phyloP scores from a whole-genome alignment of 345 rosid species.

The Lagerstroemia speciosa region DNA sequence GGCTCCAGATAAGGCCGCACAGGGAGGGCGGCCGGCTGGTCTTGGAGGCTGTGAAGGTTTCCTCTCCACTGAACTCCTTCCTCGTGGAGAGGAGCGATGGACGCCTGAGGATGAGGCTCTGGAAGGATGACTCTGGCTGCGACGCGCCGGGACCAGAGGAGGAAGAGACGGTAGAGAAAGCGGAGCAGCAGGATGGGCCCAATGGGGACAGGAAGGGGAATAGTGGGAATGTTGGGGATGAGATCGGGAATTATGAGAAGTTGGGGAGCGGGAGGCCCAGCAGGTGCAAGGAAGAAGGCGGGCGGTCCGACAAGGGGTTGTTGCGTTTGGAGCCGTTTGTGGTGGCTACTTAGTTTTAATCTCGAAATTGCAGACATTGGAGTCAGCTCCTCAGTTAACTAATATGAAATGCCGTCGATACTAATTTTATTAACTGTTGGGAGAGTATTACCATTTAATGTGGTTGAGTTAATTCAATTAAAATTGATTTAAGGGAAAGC shows the following conservation, averaged over 20 bases:
- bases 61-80: slow-evolving; percentile 27
- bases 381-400: too few species aligned
- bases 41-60: slow-evolving; percentile 40
- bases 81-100: slow-evolving; percentile 61
- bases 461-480: too few species aligned
- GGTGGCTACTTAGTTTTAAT: slow-evolving; percentile 6
- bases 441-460: too few species aligned
- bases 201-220: too few species aligned
- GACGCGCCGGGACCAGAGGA: slow-evolving; percentile 11
- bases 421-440: too few species aligned
- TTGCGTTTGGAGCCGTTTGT: slow-evolving; percentile 17
- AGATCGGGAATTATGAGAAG: slow-evolving; percentile 26
- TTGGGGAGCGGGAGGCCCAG: slow-evolving; percentile 17
- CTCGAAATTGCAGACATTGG: too few species aligned
- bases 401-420: too few species aligned
- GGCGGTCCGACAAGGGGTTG: slow-evolving; percentile 32
- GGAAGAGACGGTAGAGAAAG: neutral
- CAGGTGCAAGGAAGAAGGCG: slow-evolving; percentile 48
- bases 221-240: slow-evolving; percentile 19
- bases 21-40: slow-evolving; percentile 67
- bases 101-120: slow-evolving; percentile 50
- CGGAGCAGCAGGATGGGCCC: slow-evolving; percentile 10
- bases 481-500: too few species aligned
- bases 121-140: slow-evolving; percentile 3
- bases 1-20: slow-evolving; percentile 39